These are phyloP conservation scores for Sporisorium graminicola DNA, from an alignment of 1,284 basidiomycete species.

Conservation along the genomic window DNA sequence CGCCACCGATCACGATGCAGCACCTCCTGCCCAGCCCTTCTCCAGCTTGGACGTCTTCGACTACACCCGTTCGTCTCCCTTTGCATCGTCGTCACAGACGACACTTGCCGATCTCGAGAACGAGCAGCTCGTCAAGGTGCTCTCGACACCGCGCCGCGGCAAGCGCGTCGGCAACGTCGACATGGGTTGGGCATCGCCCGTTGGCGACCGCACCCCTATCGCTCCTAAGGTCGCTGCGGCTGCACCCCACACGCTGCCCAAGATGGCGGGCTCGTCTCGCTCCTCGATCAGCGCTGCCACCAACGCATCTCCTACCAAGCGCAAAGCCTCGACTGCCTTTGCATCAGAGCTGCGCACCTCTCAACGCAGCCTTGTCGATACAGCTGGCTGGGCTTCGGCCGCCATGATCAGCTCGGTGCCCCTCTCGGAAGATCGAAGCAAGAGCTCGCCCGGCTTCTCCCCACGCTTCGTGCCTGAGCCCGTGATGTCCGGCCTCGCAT, in stretches of 20 bases:
- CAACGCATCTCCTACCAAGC: slow-evolving; percentile 36
- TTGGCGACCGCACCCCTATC: slow-evolving; percentile 28
- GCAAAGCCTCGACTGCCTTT: slow-evolving; percentile 48
- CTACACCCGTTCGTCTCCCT: slow-evolving; percentile 35
- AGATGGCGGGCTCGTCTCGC: slow-evolving; percentile 8
- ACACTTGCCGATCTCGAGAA: slow-evolving; percentile 44
- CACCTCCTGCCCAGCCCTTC: slow-evolving; percentile 10
- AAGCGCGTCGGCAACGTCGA: slow-evolving; percentile 50
- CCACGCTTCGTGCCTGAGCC: slow-evolving; percentile 32
- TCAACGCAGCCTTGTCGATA: slow-evolving; percentile 51
- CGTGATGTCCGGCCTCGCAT: slow-evolving; percentile 18
- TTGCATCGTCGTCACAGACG: slow-evolving; percentile 42
- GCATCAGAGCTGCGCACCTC: slow-evolving; percentile 42
- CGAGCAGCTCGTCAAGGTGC: slow-evolving; percentile 29
- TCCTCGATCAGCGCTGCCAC: background rate
- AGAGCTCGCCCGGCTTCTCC: slow-evolving; percentile 44
- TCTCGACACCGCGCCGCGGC: slow-evolving; percentile 48
- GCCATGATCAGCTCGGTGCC: slow-evolving; percentile 51
- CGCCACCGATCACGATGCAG: slow-evolving; percentile 41
- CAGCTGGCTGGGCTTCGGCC: slow-evolving; percentile 49
- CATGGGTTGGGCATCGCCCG: slow-evolving; percentile 53
- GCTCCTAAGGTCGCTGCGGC: slow-evolving; percentile 23
- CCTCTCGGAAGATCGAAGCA: slow-evolving; percentile 23
- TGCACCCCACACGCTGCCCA: slow-evolving; percentile 43
- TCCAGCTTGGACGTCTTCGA: slow-evolving; percentile 17